Evolutionary conservation across 192 early-diverging fungal genomes (phyloP), one percentile per base, ranked within the genome.

Genomic region (Coemansia sp.): DNA sequence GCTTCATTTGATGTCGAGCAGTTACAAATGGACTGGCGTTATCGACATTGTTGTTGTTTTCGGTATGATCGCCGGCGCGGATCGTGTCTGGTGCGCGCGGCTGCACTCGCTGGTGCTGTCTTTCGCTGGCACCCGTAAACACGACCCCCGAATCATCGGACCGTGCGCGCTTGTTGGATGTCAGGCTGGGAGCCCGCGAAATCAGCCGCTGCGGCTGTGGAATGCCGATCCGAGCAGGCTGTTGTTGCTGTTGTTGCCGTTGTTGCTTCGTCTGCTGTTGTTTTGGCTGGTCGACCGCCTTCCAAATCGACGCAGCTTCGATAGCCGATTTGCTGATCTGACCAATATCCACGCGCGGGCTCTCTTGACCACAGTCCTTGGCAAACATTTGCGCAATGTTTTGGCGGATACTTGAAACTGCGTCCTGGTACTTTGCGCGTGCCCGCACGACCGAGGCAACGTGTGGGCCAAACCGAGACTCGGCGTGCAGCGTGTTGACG

Each of bases 1-100:
- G 40, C 35, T 31, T 44, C 51, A 77, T 50, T 54, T 77, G 74
- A 14, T 71, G 68, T 16, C 58, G 32, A 2, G 74, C 74, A 1
- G 68, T 68, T n/a, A 77, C 69, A 64, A 77, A 77, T 4, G 53
- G 35, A 38, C 35, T 38, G 35, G 35, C 35, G n/a, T 38, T 38
- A n/a, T 4, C 35, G 3, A 8, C 35, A 38, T n/a, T n/a, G n/a
- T n/a, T n/a, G n/a, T n/a, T n/a, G n/a, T n/a, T n/a, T n/a, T n/a
- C n/a, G n/a, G n/a, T n/a, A n/a, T n/a, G n/a, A n/a, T n/a, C n/a
- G n/a, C n/a, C n/a, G n/a, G n/a, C n/a, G n/a, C n/a, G n/a, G n/a
- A n/a, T n/a, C n/a, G n/a, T n/a, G n/a, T n/a, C n/a, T n/a, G n/a
- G n/a, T n/a, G n/a, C n/a, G n/a, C n/a, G n/a, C n/a, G n/a, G n/a